Evolutionary conservation across 2,329 filamentous ascomycete species (phyloP).

Genomic region (Parastagonospora avenae): DNA sequence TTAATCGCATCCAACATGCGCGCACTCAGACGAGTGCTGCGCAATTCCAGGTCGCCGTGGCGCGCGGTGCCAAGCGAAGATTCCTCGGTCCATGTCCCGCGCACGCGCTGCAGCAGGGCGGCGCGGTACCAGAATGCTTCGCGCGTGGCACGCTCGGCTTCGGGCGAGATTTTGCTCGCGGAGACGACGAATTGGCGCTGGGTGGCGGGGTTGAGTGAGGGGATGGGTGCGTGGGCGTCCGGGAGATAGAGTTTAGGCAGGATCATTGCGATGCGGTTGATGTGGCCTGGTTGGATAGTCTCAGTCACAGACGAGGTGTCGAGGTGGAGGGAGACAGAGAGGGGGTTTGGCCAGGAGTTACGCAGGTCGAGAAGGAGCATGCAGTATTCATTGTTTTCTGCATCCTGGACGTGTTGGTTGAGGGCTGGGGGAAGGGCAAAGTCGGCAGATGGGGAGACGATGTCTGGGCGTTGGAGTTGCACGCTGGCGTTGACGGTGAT

Average conservation of each 20-base stretch:
- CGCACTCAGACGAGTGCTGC: constrained; percentile 72
- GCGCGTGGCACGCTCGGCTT: constrained; percentile 75
- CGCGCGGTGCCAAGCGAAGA: constrained; percentile 50
- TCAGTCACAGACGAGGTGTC: constrained; percentile 47
- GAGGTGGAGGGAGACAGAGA: constrained; percentile 67
- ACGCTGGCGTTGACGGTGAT: constrained; percentile 92
- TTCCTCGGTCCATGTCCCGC: constrained; percentile 72
- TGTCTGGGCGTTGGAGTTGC: constrained; percentile 79
- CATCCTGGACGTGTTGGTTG: constrained; percentile 43
- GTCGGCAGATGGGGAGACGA: constrained; percentile 72
- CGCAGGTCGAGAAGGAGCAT: constrained; percentile 81
- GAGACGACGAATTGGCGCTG: constrained; percentile 93
- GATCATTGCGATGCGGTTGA: constrained; percentile 75
- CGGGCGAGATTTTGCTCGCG: constrained; percentile 76
- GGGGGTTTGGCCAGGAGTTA: constrained; percentile 85
- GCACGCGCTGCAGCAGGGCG: constrained; percentile 72
- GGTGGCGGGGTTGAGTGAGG: constrained; percentile 78
- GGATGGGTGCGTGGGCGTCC: constrained; percentile 78
- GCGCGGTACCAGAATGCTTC: constrained; percentile 94
- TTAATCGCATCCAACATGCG: constrained; percentile 85
- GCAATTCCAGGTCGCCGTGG: constrained; percentile 74
- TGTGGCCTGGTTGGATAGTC: constrained; percentile 63
- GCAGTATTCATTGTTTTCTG: constrained; percentile 68
- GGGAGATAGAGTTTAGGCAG: constrained; percentile 75
- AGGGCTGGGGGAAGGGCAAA: constrained; percentile 56